These are phyloP conservation scores for Aspergillus baeticus DNA, from an alignment of 495 filamentous ascomycete species.

Conservation along the genomic window DNA sequence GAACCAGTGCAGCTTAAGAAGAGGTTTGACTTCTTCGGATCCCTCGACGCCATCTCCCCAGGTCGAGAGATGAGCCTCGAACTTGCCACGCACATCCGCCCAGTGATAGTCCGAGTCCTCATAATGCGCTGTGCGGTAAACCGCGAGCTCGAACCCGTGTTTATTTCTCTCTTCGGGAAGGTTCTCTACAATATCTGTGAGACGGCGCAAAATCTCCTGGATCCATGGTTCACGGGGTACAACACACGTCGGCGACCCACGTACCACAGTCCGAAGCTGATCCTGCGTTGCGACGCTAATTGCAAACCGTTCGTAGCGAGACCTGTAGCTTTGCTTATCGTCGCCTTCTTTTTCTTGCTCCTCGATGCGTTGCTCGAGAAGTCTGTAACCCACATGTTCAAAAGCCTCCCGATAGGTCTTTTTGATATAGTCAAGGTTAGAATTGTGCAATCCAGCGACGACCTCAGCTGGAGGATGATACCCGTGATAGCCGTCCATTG, in stretches of 20 bases:
- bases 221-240: slow-evolving; percentile 22
- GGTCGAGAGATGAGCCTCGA: slow-evolving; percentile 25
- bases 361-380: neutral
- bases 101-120: slow-evolving; percentile 25
- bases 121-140: slow-evolving; percentile 29
- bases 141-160: slow-evolving; percentile 19
- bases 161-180: neutral
- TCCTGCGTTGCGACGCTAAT: slow-evolving; percentile 19
- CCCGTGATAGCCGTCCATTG: slow-evolving; percentile 1
- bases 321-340: slow-evolving; percentile 9
- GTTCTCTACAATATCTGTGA: neutral
- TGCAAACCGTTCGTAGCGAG: neutral
- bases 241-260: slow-evolving; percentile 13
- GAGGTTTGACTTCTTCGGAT: slow-evolving; percentile 19
- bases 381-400: too few species aligned
- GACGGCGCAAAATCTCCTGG: neutral
- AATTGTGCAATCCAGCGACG: neutral
- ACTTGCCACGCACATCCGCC: slow-evolving; percentile 18
- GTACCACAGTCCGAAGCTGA: slow-evolving; percentile 14
- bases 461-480: neutral
- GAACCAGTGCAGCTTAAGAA: slow-evolving; percentile 32
- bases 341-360: neutral
- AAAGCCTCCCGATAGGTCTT: neutral
- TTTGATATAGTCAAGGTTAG: neutral
- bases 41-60: slow-evolving; percentile 28